phyloP scores from a whole-genome alignment of 2,329 filamentous ascomycete genomes.

The Nakataea oryzae region DNA sequence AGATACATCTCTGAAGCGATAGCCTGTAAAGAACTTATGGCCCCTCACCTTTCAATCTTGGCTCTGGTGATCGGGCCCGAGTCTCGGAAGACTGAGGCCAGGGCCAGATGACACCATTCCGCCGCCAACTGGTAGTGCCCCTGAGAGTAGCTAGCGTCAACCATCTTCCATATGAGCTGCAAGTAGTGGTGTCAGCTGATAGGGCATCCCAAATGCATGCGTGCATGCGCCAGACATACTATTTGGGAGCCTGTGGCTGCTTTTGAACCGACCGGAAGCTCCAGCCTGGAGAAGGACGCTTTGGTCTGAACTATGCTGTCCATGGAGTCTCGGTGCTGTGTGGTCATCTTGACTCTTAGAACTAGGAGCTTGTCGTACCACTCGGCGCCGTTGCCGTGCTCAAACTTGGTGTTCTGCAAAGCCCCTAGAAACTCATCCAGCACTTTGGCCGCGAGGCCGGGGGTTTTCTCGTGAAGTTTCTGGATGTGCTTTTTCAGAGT shows the following conservation, averaged over 20 bases:
- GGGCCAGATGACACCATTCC: conserved; percentile 61
- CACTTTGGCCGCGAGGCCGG: conserved; percentile 33
- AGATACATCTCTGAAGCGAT: neutral
- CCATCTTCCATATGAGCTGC: conserved; percentile 74
- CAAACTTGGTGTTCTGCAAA: conserved; percentile 21
- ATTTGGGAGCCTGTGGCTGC: conserved; percentile 60
- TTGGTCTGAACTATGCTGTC: conserved; percentile 15
- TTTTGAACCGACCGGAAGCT: conserved; percentile 40
- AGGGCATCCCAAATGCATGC: neutral
- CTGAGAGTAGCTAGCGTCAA: conserved; percentile 48
- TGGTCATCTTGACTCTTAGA: conserved; percentile 56
- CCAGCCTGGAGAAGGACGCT: conserved; percentile 30
- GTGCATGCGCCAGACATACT: conserved; percentile 26
- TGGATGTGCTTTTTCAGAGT: conserved; percentile 58
- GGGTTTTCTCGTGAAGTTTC: conserved; percentile 47
- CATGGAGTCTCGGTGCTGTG: conserved; percentile 28
- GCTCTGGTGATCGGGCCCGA: conserved; percentile 55
- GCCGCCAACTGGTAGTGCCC: conserved; percentile 44
- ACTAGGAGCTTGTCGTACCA: conserved; percentile 64
- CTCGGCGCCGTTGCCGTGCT: neutral
- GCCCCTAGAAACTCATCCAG: conserved; percentile 51
- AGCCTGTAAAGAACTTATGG: neutral
- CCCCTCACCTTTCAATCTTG: conserved; percentile 53
- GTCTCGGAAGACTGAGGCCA: conserved; percentile 56
- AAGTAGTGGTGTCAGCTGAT: conserved; percentile 4